phyloP scores from a whole-genome alignment of 768 basidiomycete genomes.

The Mycena kentingensis region DNA sequence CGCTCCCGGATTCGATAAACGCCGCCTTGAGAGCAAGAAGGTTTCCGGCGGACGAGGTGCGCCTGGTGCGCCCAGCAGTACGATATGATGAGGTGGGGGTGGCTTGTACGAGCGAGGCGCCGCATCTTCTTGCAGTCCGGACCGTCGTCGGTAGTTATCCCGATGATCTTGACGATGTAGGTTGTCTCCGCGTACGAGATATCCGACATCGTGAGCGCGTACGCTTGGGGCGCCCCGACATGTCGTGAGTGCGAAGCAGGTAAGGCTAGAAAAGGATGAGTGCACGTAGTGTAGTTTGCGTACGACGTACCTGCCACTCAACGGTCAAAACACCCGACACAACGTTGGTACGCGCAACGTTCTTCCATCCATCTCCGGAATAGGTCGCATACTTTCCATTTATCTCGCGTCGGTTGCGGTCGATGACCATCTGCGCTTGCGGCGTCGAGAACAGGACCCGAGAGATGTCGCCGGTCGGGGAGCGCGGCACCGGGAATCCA shows the following conservation, averaged over 20 bases:
- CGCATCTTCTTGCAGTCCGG: constrained; percentile 26
- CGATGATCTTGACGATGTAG: constrained; percentile 19
- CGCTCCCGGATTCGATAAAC: constrained; percentile 7
- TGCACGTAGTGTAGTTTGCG: not conserved
- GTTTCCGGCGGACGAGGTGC: constrained; percentile 31
- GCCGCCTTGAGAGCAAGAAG: constrained; percentile 16
- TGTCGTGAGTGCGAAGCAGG: constrained; percentile 24
- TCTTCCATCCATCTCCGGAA: constrained; percentile 36
- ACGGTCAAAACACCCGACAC: constrained; percentile 30
- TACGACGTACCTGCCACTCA: constrained; percentile 24
- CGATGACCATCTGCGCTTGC: too few relatives aligned
- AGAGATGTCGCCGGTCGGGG: too few relatives aligned
- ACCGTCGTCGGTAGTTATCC: constrained; percentile 27
- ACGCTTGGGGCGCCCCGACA: constrained; percentile 28
- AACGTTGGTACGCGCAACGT: constrained; percentile 26
- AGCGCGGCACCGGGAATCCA: too few relatives aligned
- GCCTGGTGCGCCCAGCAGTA: constrained; percentile 32
- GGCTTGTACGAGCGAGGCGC: constrained; percentile 9
- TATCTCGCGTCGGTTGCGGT: too few relatives aligned
- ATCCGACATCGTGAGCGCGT: constrained; percentile 27
- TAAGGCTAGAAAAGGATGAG: constrained; percentile 15
- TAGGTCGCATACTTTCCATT: constrained; percentile 30
- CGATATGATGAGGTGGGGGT: constrained; percentile 19
- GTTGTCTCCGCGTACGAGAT: constrained; percentile 19
- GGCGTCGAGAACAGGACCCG: too few relatives aligned